Evolutionary conservation across 2,329 filamentous ascomycete species (phyloP), one percentile per base, ranked within the genome.

Genomic region (Fusarium nanum): DNA sequence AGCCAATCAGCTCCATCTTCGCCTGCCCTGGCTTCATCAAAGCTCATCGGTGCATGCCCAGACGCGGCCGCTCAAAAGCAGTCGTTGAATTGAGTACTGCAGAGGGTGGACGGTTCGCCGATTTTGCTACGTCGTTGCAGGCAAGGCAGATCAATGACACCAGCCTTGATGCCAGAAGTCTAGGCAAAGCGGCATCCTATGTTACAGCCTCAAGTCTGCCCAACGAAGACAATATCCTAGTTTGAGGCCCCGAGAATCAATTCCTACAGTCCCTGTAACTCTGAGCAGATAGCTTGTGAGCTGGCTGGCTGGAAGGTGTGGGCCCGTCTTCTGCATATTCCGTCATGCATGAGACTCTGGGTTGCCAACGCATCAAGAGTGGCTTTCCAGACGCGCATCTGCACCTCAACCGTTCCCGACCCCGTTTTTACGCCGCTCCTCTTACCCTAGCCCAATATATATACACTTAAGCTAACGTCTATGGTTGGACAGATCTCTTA

Each of bases 321-420:
- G 73, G 64, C 68, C 70, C 54, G 45, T 49, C 72, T 74, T 80
- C 78, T 86, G 85, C 86, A 86, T 84, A 83, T 85, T 83, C 84
- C 84, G 84, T 86, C 84, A 86, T 87, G 85, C 85, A 87, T 87
- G 85, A 60, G 71, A 63, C 71, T 65, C 72, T 74, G 70, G 63
- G 68, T 65, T 79, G 78, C 78, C 78, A 79, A 72, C 78, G 77
- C 78, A 79, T 79, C 77, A 78, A 77, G 68, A 77, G 76, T 79
- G 77, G 73, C 69, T 72, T 74, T 74, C 63, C 72, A 75, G 59
- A 72, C 71, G 64, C 72, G 70, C 67, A 64, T 67, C 52, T 61
- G 73, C 75, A 74, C 73, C 74, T 71, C 62, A 68, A 67, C 72
- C 68, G 69, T 72, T 59, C 59, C 62, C 63, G 65, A 60, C 71